A percentile compares a stretch with the other conserved stretches of the same genome.
phyloP scores from a whole-genome alignment of 2,329 filamentous ascomycete genomes.

The Gliomastix tumulicola region DNA sequence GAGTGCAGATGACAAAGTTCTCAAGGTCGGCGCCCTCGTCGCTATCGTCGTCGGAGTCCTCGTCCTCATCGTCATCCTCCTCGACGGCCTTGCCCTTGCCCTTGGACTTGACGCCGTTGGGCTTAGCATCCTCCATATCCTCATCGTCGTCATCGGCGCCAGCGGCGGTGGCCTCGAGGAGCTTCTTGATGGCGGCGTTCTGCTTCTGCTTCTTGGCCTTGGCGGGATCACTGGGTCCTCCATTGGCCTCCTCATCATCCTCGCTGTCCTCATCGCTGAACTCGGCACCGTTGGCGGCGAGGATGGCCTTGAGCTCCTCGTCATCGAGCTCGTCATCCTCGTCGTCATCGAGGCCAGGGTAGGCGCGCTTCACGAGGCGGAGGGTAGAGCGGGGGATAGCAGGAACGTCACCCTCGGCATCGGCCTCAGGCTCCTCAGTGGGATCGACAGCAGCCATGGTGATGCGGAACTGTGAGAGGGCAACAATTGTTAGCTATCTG shows the following conservation, averaged over 20 bases:
- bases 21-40: constrained; percentile 64
- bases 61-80: constrained; percentile 42
- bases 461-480: constrained; percentile 69
- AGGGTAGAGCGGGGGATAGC: constrained; percentile 72
- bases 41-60: constrained; percentile 51
- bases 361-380: constrained; percentile 76
- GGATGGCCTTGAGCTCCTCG: constrained; percentile 52
- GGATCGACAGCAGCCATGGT: constrained; percentile 99
- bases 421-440: constrained; percentile 63
- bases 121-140: constrained; percentile 65
- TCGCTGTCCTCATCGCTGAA: constrained; percentile 50
- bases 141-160: constrained; percentile 57
- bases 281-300: constrained; percentile 42
- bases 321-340: constrained; percentile 59
- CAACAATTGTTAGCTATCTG: constrained; percentile 1
- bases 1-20: constrained; percentile 90
- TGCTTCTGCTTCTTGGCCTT: constrained; percentile 85
- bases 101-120: constrained; percentile 50
- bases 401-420: constrained; percentile 54
- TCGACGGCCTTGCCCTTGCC: constrained; percentile 69
- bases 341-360: constrained; percentile 46
- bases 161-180: constrained; percentile 60
- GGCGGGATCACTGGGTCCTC: constrained; percentile 82
- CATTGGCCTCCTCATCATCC: constrained; percentile 64
- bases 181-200: constrained; percentile 69